Percentiles rank a stretch among this genome's conserved stretches.
Evolutionary conservation across 1,284 basidiomycete species (phyloP).

Genomic region (Chondrostereum purpureum): DNA sequence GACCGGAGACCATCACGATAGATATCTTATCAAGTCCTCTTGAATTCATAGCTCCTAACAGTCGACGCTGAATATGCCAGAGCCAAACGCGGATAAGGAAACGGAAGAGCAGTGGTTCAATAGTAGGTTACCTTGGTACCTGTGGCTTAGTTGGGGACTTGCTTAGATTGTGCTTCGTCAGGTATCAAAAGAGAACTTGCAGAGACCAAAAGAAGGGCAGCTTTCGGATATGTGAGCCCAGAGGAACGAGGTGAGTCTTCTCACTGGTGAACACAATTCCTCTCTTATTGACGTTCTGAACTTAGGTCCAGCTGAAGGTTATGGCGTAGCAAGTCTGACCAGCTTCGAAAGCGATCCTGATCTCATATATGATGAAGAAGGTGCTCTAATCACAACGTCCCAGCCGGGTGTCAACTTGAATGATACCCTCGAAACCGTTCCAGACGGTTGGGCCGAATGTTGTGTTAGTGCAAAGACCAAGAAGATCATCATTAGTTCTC

Average conservation of each 20-base stretch:
- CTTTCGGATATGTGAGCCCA: neutral
- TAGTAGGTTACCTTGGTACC: too few species aligned
- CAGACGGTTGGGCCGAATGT: constrained; percentile 10
- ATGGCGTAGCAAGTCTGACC: too few species aligned
- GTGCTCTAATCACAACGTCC: neutral
- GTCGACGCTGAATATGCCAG: too few species aligned
- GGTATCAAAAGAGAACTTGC: too few species aligned
- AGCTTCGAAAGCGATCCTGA: neutral
- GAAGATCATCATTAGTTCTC: neutral
- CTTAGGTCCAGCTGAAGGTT: neutral
- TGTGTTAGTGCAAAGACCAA: constrained; percentile 6
- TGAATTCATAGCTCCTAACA: too few species aligned
- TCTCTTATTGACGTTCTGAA: neutral
- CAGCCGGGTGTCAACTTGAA: neutral
- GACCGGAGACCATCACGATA: too few species aligned
- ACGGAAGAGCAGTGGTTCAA: too few species aligned
- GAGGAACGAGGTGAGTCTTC: neutral
- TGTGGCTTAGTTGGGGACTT: too few species aligned
- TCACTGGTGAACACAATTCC: neutral
- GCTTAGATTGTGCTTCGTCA: too few species aligned
- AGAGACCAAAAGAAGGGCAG: too few species aligned
- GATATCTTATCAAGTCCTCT: too few species aligned
- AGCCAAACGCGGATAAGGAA: too few species aligned
- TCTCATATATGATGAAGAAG: neutral
- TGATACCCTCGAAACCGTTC: neutral